Evolutionary conservation across 2,329 filamentous ascomycete species (phyloP).

Genomic region (Aspergillus quadrilineatus): DNA sequence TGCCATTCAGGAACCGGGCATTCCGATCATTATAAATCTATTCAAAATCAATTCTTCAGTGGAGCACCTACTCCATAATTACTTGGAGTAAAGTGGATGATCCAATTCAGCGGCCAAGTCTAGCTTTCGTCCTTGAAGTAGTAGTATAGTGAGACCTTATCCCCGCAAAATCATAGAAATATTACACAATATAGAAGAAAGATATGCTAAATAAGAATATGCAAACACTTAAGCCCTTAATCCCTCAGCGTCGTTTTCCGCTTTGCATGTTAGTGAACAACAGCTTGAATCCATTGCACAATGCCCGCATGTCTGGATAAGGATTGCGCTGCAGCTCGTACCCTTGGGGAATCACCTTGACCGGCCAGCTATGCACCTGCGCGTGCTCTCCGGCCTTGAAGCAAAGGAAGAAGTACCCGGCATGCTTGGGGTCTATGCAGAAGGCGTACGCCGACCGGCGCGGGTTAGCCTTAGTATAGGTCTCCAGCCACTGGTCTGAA

Average conservation of each 20-base stretch:
- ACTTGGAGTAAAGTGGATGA: too few species aligned
- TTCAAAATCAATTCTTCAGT: too few species aligned
- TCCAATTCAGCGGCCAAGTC: too few species aligned
- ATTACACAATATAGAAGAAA: constrained; percentile 20
- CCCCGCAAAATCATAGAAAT: constrained; percentile 8
- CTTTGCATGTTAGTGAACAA: constrained; percentile 67
- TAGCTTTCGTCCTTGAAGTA: background rate
- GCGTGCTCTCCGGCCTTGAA: constrained; percentile 87
- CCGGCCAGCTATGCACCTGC: constrained; percentile 72
- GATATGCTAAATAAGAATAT: constrained; percentile 15
- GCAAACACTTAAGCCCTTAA: constrained; percentile 3
- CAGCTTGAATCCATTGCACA: constrained; percentile 97
- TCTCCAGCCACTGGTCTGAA: constrained; percentile 88
- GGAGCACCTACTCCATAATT: too few species aligned
- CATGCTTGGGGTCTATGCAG: constrained; percentile 87
- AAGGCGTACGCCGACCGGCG: constrained; percentile 92
- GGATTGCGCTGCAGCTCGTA: constrained; percentile 85
- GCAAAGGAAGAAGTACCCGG: constrained; percentile 92
- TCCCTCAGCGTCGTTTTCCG: constrained; percentile 27
- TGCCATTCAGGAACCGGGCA: constrained; percentile 6
- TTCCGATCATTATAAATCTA: background rate
- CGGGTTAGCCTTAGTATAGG: constrained; percentile 94
- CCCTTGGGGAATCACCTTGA: constrained; percentile 88
- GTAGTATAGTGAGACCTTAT: background rate
- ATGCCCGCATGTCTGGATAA: constrained; percentile 90